Conservation (phyloP, 2,329 filamentous ascomycete genomes). For the Myriosclerotinia curreyana region DNA sequence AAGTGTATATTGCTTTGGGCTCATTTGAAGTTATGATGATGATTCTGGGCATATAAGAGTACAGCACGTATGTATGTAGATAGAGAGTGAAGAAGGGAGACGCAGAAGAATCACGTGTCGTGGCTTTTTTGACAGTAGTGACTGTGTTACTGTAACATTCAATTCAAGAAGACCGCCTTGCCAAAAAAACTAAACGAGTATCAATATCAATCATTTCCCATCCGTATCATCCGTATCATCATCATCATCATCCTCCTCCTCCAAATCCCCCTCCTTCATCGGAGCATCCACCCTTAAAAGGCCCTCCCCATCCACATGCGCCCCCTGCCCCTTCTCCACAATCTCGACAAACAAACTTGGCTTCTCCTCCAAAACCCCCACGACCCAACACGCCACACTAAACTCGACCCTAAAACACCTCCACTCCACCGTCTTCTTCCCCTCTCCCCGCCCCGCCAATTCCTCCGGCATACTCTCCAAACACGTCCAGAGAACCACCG, state of each 20-base stretch:
- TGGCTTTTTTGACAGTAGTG: background rate
- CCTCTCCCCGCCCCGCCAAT: background rate
- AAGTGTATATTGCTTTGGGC: too few relatives aligned
- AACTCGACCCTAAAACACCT: background rate
- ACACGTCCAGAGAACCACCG: background rate
- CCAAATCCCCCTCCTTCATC: background rate
- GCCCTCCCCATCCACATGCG: background rate
- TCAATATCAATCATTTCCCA: too few relatives aligned
- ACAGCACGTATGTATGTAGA: too few relatives aligned
- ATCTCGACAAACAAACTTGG: background rate
- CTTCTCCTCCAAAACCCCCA: background rate
- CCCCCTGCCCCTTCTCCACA: constrained; percentile 1
- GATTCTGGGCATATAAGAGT: too few relatives aligned
- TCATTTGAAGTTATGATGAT: too few relatives aligned
- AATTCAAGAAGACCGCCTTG: background rate
- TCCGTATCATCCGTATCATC: background rate
- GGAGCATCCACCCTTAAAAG: background rate
- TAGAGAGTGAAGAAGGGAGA: too few relatives aligned
- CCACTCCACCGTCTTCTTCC: background rate
- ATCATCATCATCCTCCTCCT: background rate
- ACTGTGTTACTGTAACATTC: background rate
- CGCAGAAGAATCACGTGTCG: background rate
- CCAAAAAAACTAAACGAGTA: background rate
- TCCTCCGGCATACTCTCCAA: background rate
- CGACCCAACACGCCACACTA: background rate